These are phyloP conservation scores for Linanthus parryae DNA, from an alignment of 148 eudicot genomes.

Conservation along the genomic window DNA sequence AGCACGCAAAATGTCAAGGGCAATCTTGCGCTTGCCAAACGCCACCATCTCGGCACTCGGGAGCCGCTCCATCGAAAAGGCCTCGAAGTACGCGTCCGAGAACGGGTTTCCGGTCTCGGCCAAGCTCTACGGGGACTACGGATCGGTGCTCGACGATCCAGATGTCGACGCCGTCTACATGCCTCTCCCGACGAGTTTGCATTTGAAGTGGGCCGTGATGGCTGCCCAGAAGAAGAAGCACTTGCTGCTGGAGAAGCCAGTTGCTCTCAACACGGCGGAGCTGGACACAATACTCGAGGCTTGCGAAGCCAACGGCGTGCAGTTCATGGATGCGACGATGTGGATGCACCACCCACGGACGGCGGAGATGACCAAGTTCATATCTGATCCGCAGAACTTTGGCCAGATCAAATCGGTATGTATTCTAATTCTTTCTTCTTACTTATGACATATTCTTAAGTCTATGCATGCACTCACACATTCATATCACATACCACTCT, in stretches of 20 bases:
- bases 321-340: constrained; percentile 10
- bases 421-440: neutral
- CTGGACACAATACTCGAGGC: constrained; percentile 7
- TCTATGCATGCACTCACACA: no score
- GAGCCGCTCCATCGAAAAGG: constrained; percentile 1
- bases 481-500: no score
- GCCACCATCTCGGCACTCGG: neutral
- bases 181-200: constrained; percentile 3
- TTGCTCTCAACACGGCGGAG: neutral
- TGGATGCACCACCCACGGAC: no score
- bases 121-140: neutral
- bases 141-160: no score
- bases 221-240: constrained; percentile 11
- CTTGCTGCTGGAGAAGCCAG: no score
- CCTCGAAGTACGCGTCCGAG: neutral
- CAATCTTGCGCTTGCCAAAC: neutral
- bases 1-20: constrained; percentile 1
- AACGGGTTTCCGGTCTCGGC: constrained; percentile 4
- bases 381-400: neutral
- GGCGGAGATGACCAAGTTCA: neutral
- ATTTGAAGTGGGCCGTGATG: constrained; percentile 1
- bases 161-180: neutral
- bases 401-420: constrained; percentile 2
- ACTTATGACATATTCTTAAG: no score
- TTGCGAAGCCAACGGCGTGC: constrained; percentile 6